A percentile compares a stretch with the other conserved stretches of the same genome.
These are phyloP conservation scores for Ophiocordyceps australis DNA, from an alignment of 2,329 filamentous ascomycete species.

Conservation along the genomic window DNA sequence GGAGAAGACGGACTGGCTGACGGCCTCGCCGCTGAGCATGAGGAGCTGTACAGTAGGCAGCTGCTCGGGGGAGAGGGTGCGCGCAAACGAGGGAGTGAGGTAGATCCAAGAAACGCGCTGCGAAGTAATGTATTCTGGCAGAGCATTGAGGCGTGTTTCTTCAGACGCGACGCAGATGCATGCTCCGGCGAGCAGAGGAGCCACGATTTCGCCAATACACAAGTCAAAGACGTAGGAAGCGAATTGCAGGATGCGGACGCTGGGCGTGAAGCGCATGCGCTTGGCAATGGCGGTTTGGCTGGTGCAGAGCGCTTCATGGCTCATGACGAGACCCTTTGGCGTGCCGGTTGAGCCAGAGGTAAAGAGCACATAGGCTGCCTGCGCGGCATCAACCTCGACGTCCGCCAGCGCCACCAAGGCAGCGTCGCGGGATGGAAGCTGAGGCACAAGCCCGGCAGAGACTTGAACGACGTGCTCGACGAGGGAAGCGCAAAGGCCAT, in stretches of 20 bases:
- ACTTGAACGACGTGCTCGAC: constrained; percentile 1
- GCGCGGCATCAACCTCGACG: neutral
- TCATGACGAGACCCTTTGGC: constrained; percentile 8
- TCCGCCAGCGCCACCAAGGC: neutral
- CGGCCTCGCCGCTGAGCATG: constrained; percentile 2
- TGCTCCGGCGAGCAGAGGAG: constrained; percentile 3
- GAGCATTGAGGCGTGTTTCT: constrained; percentile 1
- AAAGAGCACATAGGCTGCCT: constrained; percentile 7
- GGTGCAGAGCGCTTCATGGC: constrained; percentile 4
- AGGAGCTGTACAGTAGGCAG: constrained; percentile 2
- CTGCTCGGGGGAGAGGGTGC: constrained; percentile 1
- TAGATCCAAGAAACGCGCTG: constrained; percentile 1
- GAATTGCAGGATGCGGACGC: constrained; percentile 4
- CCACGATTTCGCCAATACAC: constrained; percentile 4
- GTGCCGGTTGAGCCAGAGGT: constrained; percentile 8
- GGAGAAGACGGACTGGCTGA: constrained; percentile 1
- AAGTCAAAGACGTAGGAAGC: constrained; percentile 5
- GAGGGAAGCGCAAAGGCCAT: neutral
- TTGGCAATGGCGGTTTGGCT: constrained; percentile 1
- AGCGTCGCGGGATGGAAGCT: neutral
- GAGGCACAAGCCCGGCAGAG: neutral
- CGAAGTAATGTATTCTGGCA: constrained; percentile 2
- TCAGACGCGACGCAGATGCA: constrained; percentile 5
- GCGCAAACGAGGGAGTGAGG: constrained; percentile 2
- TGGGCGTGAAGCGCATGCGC: neutral